Conservation (phyloP, 352 stramenopile species). For the Hyaloperonospora arabidopsidis region DNA sequence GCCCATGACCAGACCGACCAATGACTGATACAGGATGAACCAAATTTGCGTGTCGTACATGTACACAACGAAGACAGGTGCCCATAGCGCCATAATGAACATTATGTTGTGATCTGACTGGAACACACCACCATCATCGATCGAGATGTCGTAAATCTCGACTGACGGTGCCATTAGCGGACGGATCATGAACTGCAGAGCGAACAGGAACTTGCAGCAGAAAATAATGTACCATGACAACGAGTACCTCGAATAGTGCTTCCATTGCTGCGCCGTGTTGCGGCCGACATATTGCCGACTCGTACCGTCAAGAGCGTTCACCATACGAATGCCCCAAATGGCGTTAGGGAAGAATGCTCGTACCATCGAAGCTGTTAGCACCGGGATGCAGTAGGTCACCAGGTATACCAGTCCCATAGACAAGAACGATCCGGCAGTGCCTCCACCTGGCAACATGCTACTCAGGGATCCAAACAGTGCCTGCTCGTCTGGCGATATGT, state of each 20-base stretch:
- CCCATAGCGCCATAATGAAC: slow-evolving; percentile 73
- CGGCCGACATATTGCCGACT: slow-evolving; percentile 70
- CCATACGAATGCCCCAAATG: slow-evolving; percentile 51
- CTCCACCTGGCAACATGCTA: slow-evolving; percentile 37
- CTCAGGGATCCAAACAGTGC: slow-evolving; percentile 42
- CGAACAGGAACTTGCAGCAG: slow-evolving; percentile 72
- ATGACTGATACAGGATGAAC: slow-evolving; percentile 75
- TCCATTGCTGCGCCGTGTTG: slow-evolving; percentile 58
- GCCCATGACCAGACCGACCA: slow-evolving; percentile 69
- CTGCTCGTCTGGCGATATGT: slow-evolving; percentile 50
- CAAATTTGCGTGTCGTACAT: slow-evolving; percentile 86
- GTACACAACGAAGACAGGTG: slow-evolving; percentile 74
- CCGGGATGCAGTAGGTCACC: slow-evolving; percentile 51
- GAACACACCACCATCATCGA: slow-evolving; percentile 48
- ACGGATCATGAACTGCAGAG: slow-evolving; percentile 75
- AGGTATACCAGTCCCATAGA: slow-evolving; percentile 53
- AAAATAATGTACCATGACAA: slow-evolving; percentile 71
- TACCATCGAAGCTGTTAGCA: slow-evolving; percentile 38
- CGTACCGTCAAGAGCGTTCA: slow-evolving; percentile 64
- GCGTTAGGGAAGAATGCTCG: slow-evolving; percentile 45
- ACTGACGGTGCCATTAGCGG: slow-evolving; percentile 69
- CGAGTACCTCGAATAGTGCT: slow-evolving; percentile 49
- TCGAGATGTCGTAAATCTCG: slow-evolving; percentile 56
- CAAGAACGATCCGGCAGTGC: slow-evolving; percentile 46
- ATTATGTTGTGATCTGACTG: slow-evolving; percentile 72